A percentile compares a stretch with the other conserved stretches of the same genome.
Evolutionary conservation across 75 land plant genomes (phyloP).

Genomic region (Pinus albicaulis): DNA sequence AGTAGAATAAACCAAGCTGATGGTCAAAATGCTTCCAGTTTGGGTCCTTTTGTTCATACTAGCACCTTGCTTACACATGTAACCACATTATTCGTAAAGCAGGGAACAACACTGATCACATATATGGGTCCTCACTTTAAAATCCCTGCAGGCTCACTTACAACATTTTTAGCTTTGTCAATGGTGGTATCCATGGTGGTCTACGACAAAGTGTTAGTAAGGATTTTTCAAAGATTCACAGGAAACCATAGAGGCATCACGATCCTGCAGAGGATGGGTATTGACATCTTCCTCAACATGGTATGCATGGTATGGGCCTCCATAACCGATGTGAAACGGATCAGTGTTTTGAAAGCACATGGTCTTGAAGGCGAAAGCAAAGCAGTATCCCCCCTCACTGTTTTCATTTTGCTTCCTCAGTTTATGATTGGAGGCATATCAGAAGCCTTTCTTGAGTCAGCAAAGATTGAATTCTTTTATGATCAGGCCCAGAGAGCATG

Average conservation of each 20-base stretch:
- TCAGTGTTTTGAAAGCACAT: conserved; percentile 15
- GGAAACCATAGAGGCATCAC: conserved; percentile 54
- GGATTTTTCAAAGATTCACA: conserved; percentile 21
- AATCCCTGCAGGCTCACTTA: conserved; percentile 70
- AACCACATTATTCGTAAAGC: conserved; percentile 70
- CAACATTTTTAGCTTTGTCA: conserved; percentile 48
- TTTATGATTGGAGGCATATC: conserved; percentile 31
- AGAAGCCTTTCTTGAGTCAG: conserved; percentile 54
- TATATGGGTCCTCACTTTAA: conserved; percentile 48
- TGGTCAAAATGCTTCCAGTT: conserved; percentile 62
- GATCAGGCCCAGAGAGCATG: conserved; percentile 82
- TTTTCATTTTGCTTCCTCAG: conserved; percentile 52
- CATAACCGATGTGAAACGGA: conserved; percentile 28
- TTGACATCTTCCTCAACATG: conserved; percentile 37
- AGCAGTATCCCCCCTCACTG: conserved; percentile 24
- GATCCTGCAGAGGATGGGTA: conserved; percentile 50
- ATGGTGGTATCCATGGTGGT: conserved; percentile 45
- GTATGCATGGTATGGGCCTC: conserved; percentile 39
- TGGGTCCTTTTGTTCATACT: conserved; percentile 43
- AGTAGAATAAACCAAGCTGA: conserved; percentile 82
- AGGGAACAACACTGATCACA: conserved; percentile 64
- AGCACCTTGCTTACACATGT: conserved; percentile 60
- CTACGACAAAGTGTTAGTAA: conserved; percentile 45
- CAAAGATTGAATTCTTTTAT: conserved; percentile 74
- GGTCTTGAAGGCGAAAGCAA: conserved; percentile 21